A percentile compares a stretch with the other conserved stretches of the same genome.
phyloP scores from a whole-genome alignment of 495 filamentous ascomycete species.

The Penicillium atrosanguineum region DNA sequence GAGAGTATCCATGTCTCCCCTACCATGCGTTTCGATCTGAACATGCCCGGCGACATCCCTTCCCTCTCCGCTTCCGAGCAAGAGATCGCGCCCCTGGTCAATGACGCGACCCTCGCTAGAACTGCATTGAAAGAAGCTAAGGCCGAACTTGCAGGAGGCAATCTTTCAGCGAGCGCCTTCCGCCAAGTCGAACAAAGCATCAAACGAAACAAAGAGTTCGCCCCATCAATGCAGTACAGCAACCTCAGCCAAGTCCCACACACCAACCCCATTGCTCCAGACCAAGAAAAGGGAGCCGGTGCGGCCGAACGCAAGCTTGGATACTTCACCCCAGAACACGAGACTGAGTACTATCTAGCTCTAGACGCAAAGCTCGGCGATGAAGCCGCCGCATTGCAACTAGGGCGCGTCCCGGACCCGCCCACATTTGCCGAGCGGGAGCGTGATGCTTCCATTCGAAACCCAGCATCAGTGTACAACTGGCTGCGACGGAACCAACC shows the following conservation, averaged over 20 bases:
- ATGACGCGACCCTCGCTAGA: conserved; percentile 37
- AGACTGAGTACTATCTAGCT: conserved; percentile 74
- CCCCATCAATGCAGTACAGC: conserved; percentile 34
- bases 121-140: conserved; percentile 46
- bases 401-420: conserved; percentile 36
- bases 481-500: conserved; percentile 85
- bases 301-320: conserved; percentile 33
- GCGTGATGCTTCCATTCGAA: conserved; percentile 63
- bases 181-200: conserved; percentile 40
- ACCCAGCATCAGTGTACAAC: conserved; percentile 84
- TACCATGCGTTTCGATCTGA: conserved; percentile 64
- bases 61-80: conserved; percentile 38
- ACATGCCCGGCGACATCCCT: conserved; percentile 41
- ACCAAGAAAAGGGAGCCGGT: conserved; percentile 14
- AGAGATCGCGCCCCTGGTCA: conserved; percentile 34
- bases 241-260: conserved; percentile 33
- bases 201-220: conserved; percentile 39
- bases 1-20: conserved; percentile 71
- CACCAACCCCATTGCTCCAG: conserved; percentile 17
- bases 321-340: conserved; percentile 72
- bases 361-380: conserved; percentile 65
- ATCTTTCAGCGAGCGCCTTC: conserved; percentile 38
- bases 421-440: conserved; percentile 48
- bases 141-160: conserved; percentile 37
- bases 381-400: conserved; percentile 37